Base-by-base conservation (phyloP, 768 basidiomycete genomes). In the Asterophora parasitica region DNA sequence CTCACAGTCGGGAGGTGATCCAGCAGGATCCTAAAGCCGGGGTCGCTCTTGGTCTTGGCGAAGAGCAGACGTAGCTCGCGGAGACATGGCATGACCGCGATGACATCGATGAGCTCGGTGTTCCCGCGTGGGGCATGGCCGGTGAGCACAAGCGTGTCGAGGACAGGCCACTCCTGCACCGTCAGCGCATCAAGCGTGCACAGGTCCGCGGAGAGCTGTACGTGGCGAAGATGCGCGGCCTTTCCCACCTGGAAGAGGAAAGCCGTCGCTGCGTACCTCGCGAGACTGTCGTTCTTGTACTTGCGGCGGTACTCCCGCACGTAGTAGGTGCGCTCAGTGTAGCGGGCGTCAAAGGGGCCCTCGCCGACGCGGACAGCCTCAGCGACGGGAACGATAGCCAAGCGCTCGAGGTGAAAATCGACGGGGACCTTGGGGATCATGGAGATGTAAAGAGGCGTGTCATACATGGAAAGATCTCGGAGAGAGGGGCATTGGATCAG, bases 301-400 rank as follows among this genome's bases (percentile, higher is more conserved):
- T 61, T 60, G 53, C 62, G 69, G 20, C 71, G 64, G 50, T 73
- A 74, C 46, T 68, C 66, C 2, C 71, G 62, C 27, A 60, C 58
- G 48, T 68, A 69, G 33, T 73, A 74, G 13, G 61, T 42, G 4
- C 62, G 42, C 15, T 69, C 68, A 17, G 64, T 58, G 54, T 66
- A 68, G 28, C 65, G 66, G 7, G 60, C 48, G 37, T 72, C 62
- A 47, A 64, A 69, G 1, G 71, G 67, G 2, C 71, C 71, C 42
- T 74, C 71, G 1, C 73, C 73, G 2, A 70, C 61, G 2, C 71
- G 65, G 12, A 69, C 61, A 4, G 67, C 71, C 51, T 74, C 69
- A 2, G 61, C 69, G 4, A 74, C 71, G 7, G 70, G 68, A 10
- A 66, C 61, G 39, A 73, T 58, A 13, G 68, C 53, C 7, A 74